Conservation (phyloP, 148 eudicot species). For the Silene uniflora region DNA sequence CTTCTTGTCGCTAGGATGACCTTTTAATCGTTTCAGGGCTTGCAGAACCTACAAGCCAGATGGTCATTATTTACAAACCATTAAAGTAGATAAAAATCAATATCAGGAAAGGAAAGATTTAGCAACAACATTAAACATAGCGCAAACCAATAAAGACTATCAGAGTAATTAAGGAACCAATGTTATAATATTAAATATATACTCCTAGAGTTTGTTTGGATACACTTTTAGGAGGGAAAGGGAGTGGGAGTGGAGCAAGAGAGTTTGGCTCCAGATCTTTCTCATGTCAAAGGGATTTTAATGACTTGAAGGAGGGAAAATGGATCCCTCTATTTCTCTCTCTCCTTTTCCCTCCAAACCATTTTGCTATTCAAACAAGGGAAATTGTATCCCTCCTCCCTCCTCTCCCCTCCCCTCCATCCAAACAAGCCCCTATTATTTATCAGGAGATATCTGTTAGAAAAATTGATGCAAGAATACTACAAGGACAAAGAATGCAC, state of each 20-base stretch:
- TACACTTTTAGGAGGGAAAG: no score
- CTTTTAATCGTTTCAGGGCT: slow-evolving; percentile 85
- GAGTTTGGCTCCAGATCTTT: no score
- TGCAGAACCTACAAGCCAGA: slow-evolving; percentile 57
- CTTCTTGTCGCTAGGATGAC: slow-evolving; percentile 63
- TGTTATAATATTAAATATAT: no score
- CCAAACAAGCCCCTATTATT: no score
- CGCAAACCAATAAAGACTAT: neutral
- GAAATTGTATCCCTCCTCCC: no score
- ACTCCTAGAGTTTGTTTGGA: neutral
- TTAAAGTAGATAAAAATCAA: neutral
- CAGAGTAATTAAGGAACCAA: neutral
- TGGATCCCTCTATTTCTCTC: no score
- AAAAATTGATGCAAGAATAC: neutral
- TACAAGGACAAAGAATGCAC: neutral
- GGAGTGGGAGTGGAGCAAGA: no score
- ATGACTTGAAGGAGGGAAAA: no score
- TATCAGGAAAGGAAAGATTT: neutral
- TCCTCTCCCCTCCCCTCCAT: no score
- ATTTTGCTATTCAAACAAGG: no score
- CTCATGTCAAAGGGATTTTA: no score
- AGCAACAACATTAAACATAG: neutral
- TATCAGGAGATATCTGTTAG: neutral
- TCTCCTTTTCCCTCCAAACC: no score
- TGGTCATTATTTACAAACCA: neutral